Percentiles rank a stretch among this genome's conserved stretches.
phyloP scores from a whole-genome alignment of 106 monocot species.

The Ottelia alismoides region DNA sequence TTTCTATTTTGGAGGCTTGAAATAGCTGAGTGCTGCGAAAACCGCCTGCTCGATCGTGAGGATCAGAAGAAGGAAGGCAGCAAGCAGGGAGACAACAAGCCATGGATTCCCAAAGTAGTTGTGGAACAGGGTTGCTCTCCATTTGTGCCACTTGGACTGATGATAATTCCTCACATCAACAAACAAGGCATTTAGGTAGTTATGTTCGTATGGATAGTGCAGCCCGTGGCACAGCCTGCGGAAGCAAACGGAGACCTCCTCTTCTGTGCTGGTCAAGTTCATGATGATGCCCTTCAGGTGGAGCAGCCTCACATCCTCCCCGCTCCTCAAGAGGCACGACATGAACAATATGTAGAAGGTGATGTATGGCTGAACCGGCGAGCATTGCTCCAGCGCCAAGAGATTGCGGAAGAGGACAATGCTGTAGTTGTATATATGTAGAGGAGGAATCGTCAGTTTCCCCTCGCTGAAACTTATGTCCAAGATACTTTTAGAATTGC shows the following conservation, averaged over 20 bases:
- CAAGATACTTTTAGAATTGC: too few relatives aligned
- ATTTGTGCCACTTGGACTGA: not conserved
- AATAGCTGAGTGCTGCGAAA: conserved; percentile 1
- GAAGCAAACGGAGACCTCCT: conserved; percentile 1
- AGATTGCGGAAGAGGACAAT: too few relatives aligned
- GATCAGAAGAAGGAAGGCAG: not conserved
- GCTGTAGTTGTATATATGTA: too few relatives aligned
- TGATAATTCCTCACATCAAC: not conserved
- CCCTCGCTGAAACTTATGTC: too few relatives aligned
- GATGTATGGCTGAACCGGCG: not conserved
- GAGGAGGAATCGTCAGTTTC: too few relatives aligned
- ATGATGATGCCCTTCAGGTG: not conserved
- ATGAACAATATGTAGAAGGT: not conserved
- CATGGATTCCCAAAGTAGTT: conserved; percentile 12
- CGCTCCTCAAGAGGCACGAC: not conserved
- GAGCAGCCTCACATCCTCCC: conserved; percentile 5
- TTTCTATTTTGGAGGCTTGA: too few relatives aligned
- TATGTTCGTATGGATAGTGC: not conserved
- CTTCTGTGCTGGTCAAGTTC: conserved; percentile 3
- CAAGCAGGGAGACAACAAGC: not conserved
- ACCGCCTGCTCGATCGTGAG: conserved; percentile 1
- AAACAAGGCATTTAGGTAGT: not conserved
- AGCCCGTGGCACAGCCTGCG: not conserved
- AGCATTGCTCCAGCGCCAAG: not conserved
- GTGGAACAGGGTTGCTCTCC: not conserved